A percentile compares a stretch with the other conserved stretches of the same genome.
Evolutionary conservation across 2,329 filamentous ascomycete genomes (phyloP).

Genomic region (Microdochium trichocladiopsis): DNA sequence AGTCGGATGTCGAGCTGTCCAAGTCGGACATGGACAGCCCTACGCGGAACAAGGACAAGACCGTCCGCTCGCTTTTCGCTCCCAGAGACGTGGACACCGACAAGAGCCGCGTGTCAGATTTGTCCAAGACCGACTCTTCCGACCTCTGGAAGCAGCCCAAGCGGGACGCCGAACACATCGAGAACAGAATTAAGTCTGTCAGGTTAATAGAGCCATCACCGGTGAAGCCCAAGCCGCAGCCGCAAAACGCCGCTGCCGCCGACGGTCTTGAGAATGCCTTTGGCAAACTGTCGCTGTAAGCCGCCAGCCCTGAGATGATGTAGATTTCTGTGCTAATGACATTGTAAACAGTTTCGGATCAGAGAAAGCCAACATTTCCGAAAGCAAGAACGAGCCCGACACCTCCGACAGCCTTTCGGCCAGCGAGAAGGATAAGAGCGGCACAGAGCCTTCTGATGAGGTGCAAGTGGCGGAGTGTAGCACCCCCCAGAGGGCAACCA

Average conservation of each 20-base stretch:
- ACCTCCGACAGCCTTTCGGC: neutral
- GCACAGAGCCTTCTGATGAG: neutral
- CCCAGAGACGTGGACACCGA: neutral
- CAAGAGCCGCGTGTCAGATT: neutral
- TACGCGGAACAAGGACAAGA: neutral
- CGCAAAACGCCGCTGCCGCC: neutral
- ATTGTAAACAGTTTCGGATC: neutral
- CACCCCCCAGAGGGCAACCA: neutral
- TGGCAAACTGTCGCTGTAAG: neutral
- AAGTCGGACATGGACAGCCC: neutral
- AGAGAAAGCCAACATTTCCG: neutral
- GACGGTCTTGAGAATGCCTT: neutral
- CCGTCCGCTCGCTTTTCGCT: neutral
- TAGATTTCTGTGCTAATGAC: neutral
- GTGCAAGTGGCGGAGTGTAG: neutral
- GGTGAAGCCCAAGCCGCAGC: neutral
- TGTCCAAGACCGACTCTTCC: neutral
- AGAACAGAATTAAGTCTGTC: neutral
- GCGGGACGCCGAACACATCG: neutral
- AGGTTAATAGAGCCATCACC: neutral
- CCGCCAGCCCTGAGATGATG: too few relatives aligned
- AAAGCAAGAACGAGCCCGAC: neutral
- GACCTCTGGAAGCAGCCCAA: neutral
- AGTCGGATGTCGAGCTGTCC: neutral
- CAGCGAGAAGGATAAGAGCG: neutral